Base-by-base conservation (phyloP, 192 early-diverging fungal species). In the Dissophora ornata region DNA sequence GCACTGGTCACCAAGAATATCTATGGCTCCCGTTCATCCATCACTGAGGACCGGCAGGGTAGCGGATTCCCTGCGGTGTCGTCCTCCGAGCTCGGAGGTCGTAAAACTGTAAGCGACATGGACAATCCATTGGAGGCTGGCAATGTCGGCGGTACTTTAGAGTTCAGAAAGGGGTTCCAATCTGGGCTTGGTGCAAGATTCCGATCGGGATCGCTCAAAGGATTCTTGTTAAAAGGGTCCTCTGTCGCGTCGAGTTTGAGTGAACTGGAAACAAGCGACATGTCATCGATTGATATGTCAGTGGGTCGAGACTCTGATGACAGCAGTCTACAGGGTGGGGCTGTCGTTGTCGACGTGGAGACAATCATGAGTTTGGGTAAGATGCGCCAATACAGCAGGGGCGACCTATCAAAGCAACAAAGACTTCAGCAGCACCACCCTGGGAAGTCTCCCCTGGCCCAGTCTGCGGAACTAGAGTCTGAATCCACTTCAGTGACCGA, bases 301-400 rank as follows among this genome's bases (percentile, higher is more conserved):
- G n/a, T n/a, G n/a, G n/a, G n/a, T n/a, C n/a, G n/a, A n/a, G n/a
- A n/a, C n/a, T n/a, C n/a, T n/a, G n/a, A n/a, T n/a, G n/a, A n/a
- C n/a, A n/a, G n/a, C n/a, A n/a, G n/a, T 3, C 24, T 64, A 2
- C 49, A 42, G 22, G 24, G 54, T 15, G 54, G 52, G 18, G 54
- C 53, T 10, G 45, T 57, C 26, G 64, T 67, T 16, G 54, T 67
- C 1, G 42, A 47, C 32, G 46, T 47, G 3, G 54, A 67, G 15
- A 25, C 34, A 0, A 47, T 67, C 45, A 67, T 67, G 64, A 16
- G 32, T 1, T 44, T 57, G 22, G 64, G 64, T 1, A 47, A 40
- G 26, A 67, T 67, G 64, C 53, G 24, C 0, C 64, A 57, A 32
- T 67, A 67, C 18, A 44, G 45, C 18, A 45, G 22, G 25, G 64